Base-by-base conservation (phyloP, 2,329 filamentous ascomycete species). In the Neoarthrinium moseri region DNA sequence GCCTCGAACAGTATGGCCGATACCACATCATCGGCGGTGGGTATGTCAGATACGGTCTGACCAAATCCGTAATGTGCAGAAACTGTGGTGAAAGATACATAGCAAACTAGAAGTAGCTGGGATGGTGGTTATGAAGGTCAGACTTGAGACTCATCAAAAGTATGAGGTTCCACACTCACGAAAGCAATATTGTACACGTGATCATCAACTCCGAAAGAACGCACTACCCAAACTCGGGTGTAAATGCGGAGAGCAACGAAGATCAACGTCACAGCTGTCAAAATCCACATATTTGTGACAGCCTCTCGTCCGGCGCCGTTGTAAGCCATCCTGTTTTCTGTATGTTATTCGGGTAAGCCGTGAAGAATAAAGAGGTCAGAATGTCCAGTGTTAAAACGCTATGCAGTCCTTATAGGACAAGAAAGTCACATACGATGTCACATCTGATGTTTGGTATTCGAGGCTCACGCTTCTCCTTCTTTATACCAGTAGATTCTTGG, bases 51-150 rank as follows among this genome's bases (percentile, higher is more conserved):
- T n/a, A 41, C 29, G 30, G 36, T 32, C 23, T 50, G 40, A 6
- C 50, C 50, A 15, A 50, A 52, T 6, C 50, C 47, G 30, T 50
- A 40, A 11, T 29, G 17, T 6, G 21, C 45, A 4, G 50, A 41
- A 13, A 52, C 6, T 7, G 45, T 47, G 3, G 37, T 43, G 15
- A 41, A 43, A 18, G 37, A 8, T 7, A 42, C 43, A 33, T 50
- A 50, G 4, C 27, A 24, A 13, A 52, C 13, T 1, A 52, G 42
- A 23, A 52, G 23, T 7, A 46, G 12, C 50, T 52, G n/a, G n/a
- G 7, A 11, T 11, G 5, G 6, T n/a, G n/a, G n/a, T n/a, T n/a
- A n/a, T n/a, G n/a, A n/a, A n/a, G n/a, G 15, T 33, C 4, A 11
- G 27, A 15, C 18, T 12, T 17, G 10, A 15, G 7, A 17, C 11